Evolutionary conservation across 2,329 filamentous ascomycete genomes (phyloP), one percentile per base, ranked within the genome.

Genomic region (Pseudogymnoascus sp.): DNA sequence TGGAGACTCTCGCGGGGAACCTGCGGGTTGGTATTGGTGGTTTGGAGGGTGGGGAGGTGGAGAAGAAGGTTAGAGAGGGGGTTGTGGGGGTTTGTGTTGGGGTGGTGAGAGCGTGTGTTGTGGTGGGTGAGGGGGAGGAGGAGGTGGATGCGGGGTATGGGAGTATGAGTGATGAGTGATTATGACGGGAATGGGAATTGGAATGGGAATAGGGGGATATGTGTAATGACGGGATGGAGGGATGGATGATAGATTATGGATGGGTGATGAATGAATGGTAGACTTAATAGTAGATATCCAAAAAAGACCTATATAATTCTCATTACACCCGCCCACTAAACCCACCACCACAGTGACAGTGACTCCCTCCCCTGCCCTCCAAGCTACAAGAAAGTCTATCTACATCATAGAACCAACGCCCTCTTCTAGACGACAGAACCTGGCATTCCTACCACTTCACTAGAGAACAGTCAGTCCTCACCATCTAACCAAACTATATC

Each of bases 1-100:
- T 89, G 4, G 85, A 88, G 73, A 78, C 78, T 34, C 75, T 88
- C 13, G 82, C 85, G 0, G 85, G 81, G 4, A 79, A 76, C 14
- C 75, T 89, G 60, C 79, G 86, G 25, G 80, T 85, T 41, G 88
- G 86, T 86, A 82, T 85, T 61, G 84, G 84, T 14, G 79, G 82
- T 6, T 71, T 76, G 1, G 75, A 79, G 2, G 83, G 82, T 19
- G 80, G 80, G 60, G 82, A 81, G 1, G 74, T 88, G n/a, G 76
- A 78, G 16, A 75, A 77, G 1, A 77, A 79, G 13, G 74, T 84
- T n/a, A 80, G 83, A 64, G 78, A 79, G 64, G 77, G 77, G 67
- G 79, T 86, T 68, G 80, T 87, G 3, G 79, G 83, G 61, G 77
- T 79, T 62, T 88, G 85, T 66, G 73, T 87, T 16, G 70, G 74